phyloP scores from a whole-genome alignment of 208 protist genomes.

The Crithidia sp. region DNA sequence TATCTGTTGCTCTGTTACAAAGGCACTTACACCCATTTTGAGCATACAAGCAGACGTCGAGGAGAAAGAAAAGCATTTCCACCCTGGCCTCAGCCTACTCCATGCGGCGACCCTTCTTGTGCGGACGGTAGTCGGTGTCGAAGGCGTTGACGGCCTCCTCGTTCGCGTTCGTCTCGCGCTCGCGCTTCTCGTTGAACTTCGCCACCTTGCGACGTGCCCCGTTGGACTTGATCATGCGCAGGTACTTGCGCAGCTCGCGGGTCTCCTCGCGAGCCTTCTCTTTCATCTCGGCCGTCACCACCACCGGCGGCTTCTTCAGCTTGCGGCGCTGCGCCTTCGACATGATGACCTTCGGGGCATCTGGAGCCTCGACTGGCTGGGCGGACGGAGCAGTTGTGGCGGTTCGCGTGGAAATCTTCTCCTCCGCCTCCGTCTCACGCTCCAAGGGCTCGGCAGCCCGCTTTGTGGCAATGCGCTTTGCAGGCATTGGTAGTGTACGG shows the following conservation, averaged over 20 bases:
- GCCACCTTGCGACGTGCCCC: constrained; percentile 79
- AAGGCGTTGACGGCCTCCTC: constrained; percentile 74
- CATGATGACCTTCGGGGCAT: constrained; percentile 65
- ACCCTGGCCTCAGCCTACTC: constrained; percentile 35
- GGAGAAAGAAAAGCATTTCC: no score
- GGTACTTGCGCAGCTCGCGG: constrained; percentile 83
- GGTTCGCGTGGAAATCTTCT: not conserved
- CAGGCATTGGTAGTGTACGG: constrained; percentile 10
- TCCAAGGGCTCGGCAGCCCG: constrained; percentile 15
- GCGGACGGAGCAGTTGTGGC: not conserved
- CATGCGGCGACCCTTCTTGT: constrained; percentile 72
- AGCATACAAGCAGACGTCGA: no score
- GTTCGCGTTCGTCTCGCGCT: constrained; percentile 56
- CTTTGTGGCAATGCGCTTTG: constrained; percentile 23
- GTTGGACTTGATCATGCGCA: constrained; percentile 91
- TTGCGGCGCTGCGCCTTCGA: constrained; percentile 75
- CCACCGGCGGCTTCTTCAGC: constrained; percentile 73
- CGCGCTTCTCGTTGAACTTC: constrained; percentile 73
- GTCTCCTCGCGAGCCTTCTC: constrained; percentile 71
- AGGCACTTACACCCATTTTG: no score
- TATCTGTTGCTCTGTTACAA: no score
- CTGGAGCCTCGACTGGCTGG: no score
- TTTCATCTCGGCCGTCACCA: constrained; percentile 86
- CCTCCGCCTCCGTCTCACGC: not conserved
- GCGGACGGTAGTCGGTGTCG: constrained; percentile 58